phyloP scores from a whole-genome alignment of 1,139 yeast genomes.

The Yamadazyma diospyri region DNA sequence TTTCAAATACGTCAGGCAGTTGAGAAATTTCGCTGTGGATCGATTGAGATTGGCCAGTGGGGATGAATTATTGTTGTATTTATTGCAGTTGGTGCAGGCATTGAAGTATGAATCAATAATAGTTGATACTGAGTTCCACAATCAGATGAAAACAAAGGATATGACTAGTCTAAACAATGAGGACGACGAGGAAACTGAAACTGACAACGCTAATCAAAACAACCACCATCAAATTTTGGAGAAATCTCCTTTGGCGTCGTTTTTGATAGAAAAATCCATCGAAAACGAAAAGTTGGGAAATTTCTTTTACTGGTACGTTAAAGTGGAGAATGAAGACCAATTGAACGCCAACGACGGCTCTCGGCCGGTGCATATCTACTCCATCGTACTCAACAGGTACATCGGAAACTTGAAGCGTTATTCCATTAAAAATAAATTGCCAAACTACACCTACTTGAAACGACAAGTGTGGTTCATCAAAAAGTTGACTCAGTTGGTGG shows the following conservation, averaged over 20 bases:
- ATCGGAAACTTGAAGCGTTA: conserved; percentile 35
- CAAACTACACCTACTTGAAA: conserved; percentile 37
- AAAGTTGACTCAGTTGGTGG: conserved; percentile 40
- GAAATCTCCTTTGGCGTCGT: conserved; percentile 69
- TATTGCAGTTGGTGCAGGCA: conserved; percentile 91
- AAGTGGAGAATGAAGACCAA: conserved; percentile 81
- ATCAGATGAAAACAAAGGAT: conserved; percentile 6
- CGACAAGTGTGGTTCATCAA: conserved; percentile 46
- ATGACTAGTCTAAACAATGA: conserved; percentile 8
- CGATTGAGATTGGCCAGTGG: conserved; percentile 75
- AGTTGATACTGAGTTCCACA: conserved; percentile 15
- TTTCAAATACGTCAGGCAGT: conserved; percentile 37
- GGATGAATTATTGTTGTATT: conserved; percentile 72
- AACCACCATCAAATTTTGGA: conserved; percentile 17
- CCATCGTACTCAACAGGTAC: conserved; percentile 36
- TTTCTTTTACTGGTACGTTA: conserved; percentile 87
- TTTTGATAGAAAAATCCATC: conserved; percentile 71
- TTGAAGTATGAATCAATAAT: conserved; percentile 63
- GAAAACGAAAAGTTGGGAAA: conserved; percentile 69
- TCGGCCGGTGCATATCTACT: conserved; percentile 23
- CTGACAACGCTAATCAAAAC: conserved; percentile 14
- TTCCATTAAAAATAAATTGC: conserved; percentile 27
- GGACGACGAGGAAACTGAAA: conserved; percentile 3
- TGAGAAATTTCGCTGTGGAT: conserved; percentile 83
- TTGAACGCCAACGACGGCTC: conserved; percentile 17